phyloP scores from a whole-genome alignment of 306 rosid genomes.

The Acacia acuminata region DNA sequence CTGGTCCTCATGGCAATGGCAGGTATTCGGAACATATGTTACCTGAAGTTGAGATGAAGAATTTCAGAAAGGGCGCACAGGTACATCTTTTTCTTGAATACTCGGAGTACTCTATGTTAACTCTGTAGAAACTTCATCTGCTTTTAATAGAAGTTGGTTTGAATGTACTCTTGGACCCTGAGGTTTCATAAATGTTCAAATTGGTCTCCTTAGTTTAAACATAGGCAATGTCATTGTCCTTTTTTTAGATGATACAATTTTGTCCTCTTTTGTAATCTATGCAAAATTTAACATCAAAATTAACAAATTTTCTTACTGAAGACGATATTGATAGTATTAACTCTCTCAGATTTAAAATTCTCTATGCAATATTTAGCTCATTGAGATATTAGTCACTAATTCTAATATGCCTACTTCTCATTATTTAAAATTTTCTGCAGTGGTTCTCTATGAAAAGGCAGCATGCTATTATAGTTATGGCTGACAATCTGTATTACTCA shows the following conservation, averaged over 20 bases:
- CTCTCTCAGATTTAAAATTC: not conserved
- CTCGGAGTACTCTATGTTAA: constrained; percentile 12
- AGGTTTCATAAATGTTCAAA: not conserved
- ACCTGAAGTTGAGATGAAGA: constrained; percentile 89
- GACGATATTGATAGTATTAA: not conserved
- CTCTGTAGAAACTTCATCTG: not conserved
- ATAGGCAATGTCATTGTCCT: no score
- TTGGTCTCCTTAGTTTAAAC: not conserved
- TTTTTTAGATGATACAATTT: not conserved
- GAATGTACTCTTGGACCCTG: not conserved
- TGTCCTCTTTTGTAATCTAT: not conserved
- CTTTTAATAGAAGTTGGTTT: not conserved
- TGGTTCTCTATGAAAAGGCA: constrained; percentile 93
- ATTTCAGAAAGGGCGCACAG: constrained; percentile 99
- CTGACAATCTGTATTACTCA: constrained; percentile 80
- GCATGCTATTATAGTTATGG: constrained; percentile 81
- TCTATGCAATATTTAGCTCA: not conserved
- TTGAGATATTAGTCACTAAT: constrained; percentile 5
- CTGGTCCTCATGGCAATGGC: constrained; percentile 98
- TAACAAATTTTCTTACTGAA: not conserved
- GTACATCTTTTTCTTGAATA: constrained; percentile 44
- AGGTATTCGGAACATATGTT: constrained; percentile 87
- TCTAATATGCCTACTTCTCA: not conserved
- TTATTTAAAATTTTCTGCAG: constrained; percentile 50
- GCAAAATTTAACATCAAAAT: not conserved